Evolutionary conservation across 148 eudicot genomes (phyloP), one percentile per base, ranked within the genome.

Genomic region (Silene conica): DNA sequence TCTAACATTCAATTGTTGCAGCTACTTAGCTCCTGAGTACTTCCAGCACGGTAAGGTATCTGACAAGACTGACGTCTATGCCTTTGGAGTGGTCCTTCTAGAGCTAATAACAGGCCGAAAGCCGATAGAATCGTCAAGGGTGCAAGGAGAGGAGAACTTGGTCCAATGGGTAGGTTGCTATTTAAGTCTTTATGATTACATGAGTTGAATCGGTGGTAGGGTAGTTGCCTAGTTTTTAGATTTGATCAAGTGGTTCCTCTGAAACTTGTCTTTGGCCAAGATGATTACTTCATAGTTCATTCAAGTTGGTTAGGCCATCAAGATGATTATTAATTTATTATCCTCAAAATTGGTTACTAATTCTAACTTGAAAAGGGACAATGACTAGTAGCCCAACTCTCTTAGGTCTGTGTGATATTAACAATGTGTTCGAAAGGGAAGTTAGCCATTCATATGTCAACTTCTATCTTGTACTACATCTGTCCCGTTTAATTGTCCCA

Each of bases 11-110:
- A n/a, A 25, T 50, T 78, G 31, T 69, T 22, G 69, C 83, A 96
- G 99, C 72, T 96, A 96, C 74, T 85, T 96, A 75, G 99, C 99
- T 70, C 99, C 97, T 58, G 99, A 96, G 76, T 96, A 96, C 80
- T 96, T 92, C 81, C 99, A 96, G 79, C 94, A 96, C 26, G 99
- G 99, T 61, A 96, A 96, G 71, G 86, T 96, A 63, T 96, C 96
- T 0, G 93, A 96, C 80, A 96, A 95, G 82, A 92, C 97, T 3
- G 97, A 96, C 81, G 92, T 96, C 55, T 96, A 96, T 76, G 99
- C 97, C 48, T 92, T 87, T 48, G 98, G 98, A 15, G 93, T 94
- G 76, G 96, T 92, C 79, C 88, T 94, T 21, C 80, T 92, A 75
- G 97, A 96, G 74, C 87, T 96, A 6, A 77, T 96, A 74, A 96